Conservation (phyloP, 1,139 yeast species). For the Pichia sp. region DNA sequence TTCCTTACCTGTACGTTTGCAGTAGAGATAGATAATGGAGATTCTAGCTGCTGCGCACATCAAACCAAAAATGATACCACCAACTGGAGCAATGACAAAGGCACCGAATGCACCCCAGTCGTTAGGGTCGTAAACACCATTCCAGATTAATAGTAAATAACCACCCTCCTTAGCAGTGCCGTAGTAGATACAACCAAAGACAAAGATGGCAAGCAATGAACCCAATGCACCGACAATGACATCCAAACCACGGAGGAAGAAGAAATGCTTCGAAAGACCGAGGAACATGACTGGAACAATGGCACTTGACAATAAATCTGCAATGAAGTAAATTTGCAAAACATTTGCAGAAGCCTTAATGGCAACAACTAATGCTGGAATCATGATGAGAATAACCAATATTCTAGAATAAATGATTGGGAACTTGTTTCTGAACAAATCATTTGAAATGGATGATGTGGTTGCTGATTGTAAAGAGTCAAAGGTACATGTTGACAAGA, state of each 20-base stretch:
- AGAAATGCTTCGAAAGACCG: slow-evolving; percentile 62
- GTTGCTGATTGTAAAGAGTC: slow-evolving; percentile 87
- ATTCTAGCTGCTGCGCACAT: slow-evolving; percentile 48
- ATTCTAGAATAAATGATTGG: slow-evolving; percentile 59
- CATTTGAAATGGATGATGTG: slow-evolving; percentile 85
- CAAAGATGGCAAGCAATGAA: slow-evolving; percentile 69
- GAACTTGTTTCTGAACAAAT: slow-evolving; percentile 75
- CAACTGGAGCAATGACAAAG: slow-evolving; percentile 84
- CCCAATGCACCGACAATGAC: slow-evolving; percentile 80
- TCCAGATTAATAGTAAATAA: slow-evolving; percentile 59
- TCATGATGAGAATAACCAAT: slow-evolving; percentile 69
- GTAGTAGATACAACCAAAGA: slow-evolving; percentile 79
- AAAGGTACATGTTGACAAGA: slow-evolving; percentile 79
- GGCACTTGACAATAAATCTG: slow-evolving; percentile 82
- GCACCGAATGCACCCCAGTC: slow-evolving; percentile 98
- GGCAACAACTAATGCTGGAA: slow-evolving; percentile 82
- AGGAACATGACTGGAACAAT: slow-evolving; percentile 80
- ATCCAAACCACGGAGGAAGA: slow-evolving; percentile 74
- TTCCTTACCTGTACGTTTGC: slow-evolving; percentile 35
- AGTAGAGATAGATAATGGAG: slow-evolving; percentile 30
- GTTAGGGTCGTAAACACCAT: slow-evolving; percentile 66
- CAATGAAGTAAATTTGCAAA: slow-evolving; percentile 80
- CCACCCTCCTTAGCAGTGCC: slow-evolving; percentile 70
- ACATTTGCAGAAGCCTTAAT: slow-evolving; percentile 73
- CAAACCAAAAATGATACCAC: slow-evolving; percentile 58